These are phyloP conservation scores for Brassica balearica DNA, from an alignment of 441 rosid species.

Conservation along the genomic window DNA sequence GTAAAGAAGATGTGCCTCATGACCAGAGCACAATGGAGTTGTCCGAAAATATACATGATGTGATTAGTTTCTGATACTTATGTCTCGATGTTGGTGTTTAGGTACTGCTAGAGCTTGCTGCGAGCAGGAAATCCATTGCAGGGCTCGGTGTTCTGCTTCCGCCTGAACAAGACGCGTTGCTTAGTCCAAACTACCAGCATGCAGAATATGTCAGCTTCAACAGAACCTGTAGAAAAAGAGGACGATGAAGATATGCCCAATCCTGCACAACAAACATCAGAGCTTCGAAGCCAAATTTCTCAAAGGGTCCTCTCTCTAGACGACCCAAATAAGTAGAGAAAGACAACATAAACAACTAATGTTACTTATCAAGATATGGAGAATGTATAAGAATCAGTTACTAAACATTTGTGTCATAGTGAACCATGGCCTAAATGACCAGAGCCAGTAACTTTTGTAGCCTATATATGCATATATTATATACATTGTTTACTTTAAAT, in stretches of 20 bases:
- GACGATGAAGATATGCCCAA: constrained; percentile 65
- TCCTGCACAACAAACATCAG: constrained; percentile 48
- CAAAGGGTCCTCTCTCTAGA: constrained; percentile 69
- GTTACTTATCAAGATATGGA: constrained; percentile 14
- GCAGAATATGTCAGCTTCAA: constrained; percentile 44
- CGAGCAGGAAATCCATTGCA: constrained; percentile 68
- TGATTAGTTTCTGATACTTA: not conserved
- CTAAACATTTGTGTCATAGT: not conserved
- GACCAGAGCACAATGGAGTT: too few species aligned
- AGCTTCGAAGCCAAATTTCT: constrained; percentile 52
- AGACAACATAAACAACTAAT: not conserved
- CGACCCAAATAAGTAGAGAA: constrained; percentile 43
- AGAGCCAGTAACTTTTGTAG: constrained; percentile 4
- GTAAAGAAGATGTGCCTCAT: constrained; percentile 61
- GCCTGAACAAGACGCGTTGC: constrained; percentile 77
- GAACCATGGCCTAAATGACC: constrained; percentile 2
- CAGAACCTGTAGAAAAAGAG: constrained; percentile 70
- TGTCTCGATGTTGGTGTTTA: constrained; percentile 29
- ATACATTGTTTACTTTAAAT: constrained; percentile 33
- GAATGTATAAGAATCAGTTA: not conserved
- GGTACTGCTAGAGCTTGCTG: constrained; percentile 78
- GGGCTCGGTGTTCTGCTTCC: constrained; percentile 81
- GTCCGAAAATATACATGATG: too few species aligned
- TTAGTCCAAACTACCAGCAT: constrained; percentile 77
- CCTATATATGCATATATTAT: constrained; percentile 16